Conservation (phyloP, 768 basidiomycete species). For the Boletus vermiculosoides region DNA sequence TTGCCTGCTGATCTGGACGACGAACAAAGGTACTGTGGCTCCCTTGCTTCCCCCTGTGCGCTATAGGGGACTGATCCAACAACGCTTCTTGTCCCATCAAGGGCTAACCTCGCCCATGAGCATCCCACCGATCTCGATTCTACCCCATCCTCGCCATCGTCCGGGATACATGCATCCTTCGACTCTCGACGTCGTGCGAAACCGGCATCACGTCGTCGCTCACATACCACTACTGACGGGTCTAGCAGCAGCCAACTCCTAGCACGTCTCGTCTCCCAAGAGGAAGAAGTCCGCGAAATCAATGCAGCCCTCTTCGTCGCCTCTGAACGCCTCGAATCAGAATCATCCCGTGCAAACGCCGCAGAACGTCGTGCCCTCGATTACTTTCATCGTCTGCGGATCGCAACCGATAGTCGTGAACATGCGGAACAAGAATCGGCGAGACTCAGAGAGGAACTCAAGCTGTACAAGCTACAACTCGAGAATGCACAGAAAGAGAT, state of each 20-base stretch:
- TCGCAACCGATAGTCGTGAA: conserved; percentile 39
- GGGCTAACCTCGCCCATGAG: conserved; percentile 26
- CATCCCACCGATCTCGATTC: conserved; percentile 34
- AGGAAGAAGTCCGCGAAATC: conserved; percentile 34
- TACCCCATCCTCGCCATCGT: conserved; percentile 27
- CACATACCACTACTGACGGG: conserved; percentile 26
- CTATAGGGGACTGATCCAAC: conserved; percentile 2
- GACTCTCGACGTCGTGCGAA: conserved; percentile 25
- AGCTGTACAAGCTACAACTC: conserved; percentile 45
- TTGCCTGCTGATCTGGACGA: conserved; percentile 29
- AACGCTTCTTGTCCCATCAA: conserved; percentile 1
- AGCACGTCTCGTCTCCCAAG: conserved; percentile 28
- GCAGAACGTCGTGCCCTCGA: conserved; percentile 50
- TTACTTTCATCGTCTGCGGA: conserved; percentile 41
- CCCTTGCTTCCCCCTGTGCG: neutral
- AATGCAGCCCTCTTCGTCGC: conserved; percentile 27
- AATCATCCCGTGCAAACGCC: conserved; percentile 41
- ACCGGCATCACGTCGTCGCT: conserved; percentile 27
- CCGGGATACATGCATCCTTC: conserved; percentile 15
- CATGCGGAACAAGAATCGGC: conserved; percentile 39
- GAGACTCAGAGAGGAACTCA: conserved; percentile 42
- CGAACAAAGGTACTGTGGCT: conserved; percentile 25
- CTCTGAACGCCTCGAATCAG: conserved; percentile 38
- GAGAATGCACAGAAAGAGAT: conserved; percentile 47
- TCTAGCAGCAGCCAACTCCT: conserved; percentile 32